Evolutionary conservation across 306 rosid species (phyloP).

Genomic region (Mimosa pudica): DNA sequence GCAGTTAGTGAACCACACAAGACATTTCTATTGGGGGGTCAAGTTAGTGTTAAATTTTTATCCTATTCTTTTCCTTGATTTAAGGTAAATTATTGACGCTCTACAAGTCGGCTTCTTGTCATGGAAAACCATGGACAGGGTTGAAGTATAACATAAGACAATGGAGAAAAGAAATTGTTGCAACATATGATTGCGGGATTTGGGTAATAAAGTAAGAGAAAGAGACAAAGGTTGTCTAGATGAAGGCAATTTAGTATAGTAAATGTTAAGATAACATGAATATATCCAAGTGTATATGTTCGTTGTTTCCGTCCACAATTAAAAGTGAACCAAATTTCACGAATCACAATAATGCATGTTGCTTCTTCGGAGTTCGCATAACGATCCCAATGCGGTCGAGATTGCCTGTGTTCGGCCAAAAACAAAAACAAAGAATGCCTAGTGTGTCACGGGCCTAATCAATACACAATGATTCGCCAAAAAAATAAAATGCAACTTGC

Average conservation of each 20-base stretch:
- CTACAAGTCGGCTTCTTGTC: not conserved
- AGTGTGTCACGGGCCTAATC: conserved; percentile 25
- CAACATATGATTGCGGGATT: not conserved
- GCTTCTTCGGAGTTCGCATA: not conserved
- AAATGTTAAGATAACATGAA: too few species aligned
- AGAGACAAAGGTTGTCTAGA: not conserved
- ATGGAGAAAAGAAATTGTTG: not conserved
- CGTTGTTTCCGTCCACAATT: not conserved
- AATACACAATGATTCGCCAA: conserved; percentile 6
- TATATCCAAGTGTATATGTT: not conserved
- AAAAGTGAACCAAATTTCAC: not conserved
- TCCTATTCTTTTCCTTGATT: too few species aligned
- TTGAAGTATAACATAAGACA: not conserved
- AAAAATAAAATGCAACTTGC: too few species aligned
- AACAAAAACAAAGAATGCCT: not conserved
- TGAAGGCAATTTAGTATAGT: too few species aligned
- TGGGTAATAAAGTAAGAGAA: not conserved
- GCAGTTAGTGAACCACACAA: too few species aligned
- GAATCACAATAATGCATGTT: not conserved
- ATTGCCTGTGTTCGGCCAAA: too few species aligned
- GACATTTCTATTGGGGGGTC: too few species aligned
- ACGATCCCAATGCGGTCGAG: not conserved
- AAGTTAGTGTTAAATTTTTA: too few species aligned
- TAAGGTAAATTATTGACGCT: not conserved
- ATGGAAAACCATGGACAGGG: not conserved